Percentiles rank a stretch among this genome's conserved stretches.
These are phyloP conservation scores for Camellia lanceoleosa DNA, from an alignment of 148 eudicot genomes.

Conservation along the genomic window DNA sequence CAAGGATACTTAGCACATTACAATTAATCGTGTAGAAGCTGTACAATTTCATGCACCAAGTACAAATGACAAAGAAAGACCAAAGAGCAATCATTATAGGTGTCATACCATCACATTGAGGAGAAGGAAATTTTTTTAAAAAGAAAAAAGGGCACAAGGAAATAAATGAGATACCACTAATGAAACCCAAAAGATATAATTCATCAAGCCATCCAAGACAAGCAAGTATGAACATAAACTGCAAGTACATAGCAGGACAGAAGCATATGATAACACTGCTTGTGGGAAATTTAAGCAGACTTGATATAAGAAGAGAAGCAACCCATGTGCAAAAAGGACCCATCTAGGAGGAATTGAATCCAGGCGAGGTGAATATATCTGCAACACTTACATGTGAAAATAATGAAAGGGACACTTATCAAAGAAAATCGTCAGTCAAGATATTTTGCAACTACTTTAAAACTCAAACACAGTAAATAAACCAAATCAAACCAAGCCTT, in stretches of 20 bases:
- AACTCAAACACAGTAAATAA: not conserved
- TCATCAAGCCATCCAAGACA: not conserved
- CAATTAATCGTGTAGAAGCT: no score
- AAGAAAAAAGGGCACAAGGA: no score
- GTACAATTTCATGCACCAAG: no score
- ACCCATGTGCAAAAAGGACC: slow-evolving; percentile 91
- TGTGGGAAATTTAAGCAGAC: slow-evolving; percentile 27
- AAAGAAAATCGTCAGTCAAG: not conserved
- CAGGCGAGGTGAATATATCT: slow-evolving; percentile 93
- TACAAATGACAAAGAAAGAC: no score
- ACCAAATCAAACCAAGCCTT: no score
- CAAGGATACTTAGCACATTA: no score
- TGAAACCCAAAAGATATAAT: not conserved
- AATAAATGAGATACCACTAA: not conserved
- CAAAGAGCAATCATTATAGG: no score
- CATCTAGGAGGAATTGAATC: slow-evolving; percentile 97
- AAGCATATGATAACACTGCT: not conserved
- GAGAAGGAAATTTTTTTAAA: no score
- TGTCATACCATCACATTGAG: no score
- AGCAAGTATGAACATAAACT: not conserved
- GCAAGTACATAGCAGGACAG: not conserved
- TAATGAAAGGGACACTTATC: not conserved
- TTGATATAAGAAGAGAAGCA: slow-evolving; percentile 93
- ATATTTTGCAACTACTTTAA: not conserved
- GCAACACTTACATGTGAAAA: slow-evolving; percentile 21